Base-by-base conservation (phyloP, 305 asterid genomes). In the Lippia alba region DNA sequence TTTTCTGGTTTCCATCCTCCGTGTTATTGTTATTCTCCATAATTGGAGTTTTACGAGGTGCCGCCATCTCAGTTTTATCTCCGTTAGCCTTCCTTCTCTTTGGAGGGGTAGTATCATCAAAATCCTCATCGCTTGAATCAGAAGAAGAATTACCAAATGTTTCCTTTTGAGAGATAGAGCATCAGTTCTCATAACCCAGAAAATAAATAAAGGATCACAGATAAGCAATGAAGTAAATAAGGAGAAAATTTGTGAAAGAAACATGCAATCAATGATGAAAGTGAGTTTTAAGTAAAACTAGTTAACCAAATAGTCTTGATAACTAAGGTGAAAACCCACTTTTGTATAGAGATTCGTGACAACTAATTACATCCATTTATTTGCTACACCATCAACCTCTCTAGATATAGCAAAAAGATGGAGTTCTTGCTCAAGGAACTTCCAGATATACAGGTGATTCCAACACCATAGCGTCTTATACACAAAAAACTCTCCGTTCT, bases 71-170 rank as follows among this genome's bases (percentile, higher is more conserved):
- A 67, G 75, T 69, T 70, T 79, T 88, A 66, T 75, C 77, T 49
- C 64, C 15, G 67, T 61, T 55, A 55, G 48, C 79, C 71, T 75
- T 87, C 70, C 82, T 81, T 77, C 80, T 87, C 90, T 86, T 92
- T 56, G 55, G 76, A 74, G 74, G 54, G 41, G 76, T 67, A 69
- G 78, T 50, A 81, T 81, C 89, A 51, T 74, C 89, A 81, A 74
- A 94, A 77, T 92, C 99, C 79, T 90, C 98, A 53, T 95, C 99
- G 48, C 98, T 87, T 68, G 98, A 92, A 76, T 89, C 97, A 67
- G 98, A 86, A 76, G 90, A 78, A 59, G 74, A 76, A 77, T 82
- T 81, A 71, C 92, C 96, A 74, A 76, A 92, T 62, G 96, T 81
- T 84, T 92, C 99, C 99, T 95, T 24, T 67, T 67, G 66, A 17